Evolutionary conservation across 1,284 basidiomycete species (phyloP).

Genomic region (Cutaneotrichosporon cyanovorans): DNA sequence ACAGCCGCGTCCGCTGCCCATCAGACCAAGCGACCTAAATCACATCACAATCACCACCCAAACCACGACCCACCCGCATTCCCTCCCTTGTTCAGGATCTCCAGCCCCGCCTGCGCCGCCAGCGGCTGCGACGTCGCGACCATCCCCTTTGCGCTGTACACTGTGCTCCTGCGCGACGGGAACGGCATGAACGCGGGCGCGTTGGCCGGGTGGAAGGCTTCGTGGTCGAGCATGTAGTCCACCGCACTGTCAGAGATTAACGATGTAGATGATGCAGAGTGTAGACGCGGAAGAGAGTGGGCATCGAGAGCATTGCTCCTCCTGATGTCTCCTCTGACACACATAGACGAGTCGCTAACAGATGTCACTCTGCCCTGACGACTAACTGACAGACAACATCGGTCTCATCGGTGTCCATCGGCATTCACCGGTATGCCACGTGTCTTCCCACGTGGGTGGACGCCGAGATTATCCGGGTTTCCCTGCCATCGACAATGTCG

Average conservation of each 20-base stretch:
- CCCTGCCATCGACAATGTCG: too few species aligned
- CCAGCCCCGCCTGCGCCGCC: conserved; percentile 72
- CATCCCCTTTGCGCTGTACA: conserved; percentile 69
- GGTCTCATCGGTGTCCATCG: too few species aligned
- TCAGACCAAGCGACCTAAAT: too few species aligned
- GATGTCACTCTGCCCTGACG: too few species aligned
- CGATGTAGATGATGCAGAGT: not conserved
- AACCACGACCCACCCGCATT: conserved; percentile 61
- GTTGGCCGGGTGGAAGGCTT: conserved; percentile 34
- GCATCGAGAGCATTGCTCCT: not conserved
- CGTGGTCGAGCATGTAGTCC: conserved; percentile 24
- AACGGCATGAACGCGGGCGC: conserved; percentile 40
- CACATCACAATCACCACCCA: too few species aligned
- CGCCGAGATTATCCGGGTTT: too few species aligned
- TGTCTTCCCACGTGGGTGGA: too few species aligned
- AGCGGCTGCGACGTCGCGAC: conserved; percentile 79
- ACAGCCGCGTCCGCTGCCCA: conserved; percentile 66
- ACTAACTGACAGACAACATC: too few species aligned
- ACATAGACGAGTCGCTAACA: too few species aligned
- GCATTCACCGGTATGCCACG: too few species aligned
- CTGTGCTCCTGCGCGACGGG: conserved; percentile 22
- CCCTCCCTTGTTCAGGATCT: conserved; percentile 74
- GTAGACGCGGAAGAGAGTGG: not conserved
- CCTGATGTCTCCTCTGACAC: too few species aligned
- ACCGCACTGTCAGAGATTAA: too few species aligned